Percentiles rank a stretch among this genome's conserved stretches.
Conservation (phyloP, 2,329 filamentous ascomycete genomes). For the Colletotrichum sidae region DNA sequence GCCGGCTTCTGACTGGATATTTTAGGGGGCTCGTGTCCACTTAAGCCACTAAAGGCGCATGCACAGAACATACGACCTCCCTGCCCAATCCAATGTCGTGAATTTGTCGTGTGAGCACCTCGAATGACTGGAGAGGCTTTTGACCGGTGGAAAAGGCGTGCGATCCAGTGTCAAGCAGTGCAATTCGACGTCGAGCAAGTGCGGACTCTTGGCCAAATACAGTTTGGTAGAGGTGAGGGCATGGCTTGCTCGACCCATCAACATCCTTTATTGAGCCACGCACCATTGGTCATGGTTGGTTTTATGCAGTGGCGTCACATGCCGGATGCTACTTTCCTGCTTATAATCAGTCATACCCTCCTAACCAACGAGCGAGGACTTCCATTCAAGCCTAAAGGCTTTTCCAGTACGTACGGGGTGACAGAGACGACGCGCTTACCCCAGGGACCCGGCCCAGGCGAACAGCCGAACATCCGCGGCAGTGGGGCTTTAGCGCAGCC, state of each 20-base stretch:
- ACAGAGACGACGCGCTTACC: constrained; percentile 23
- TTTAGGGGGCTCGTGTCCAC: constrained; percentile 30
- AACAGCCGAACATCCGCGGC: constrained; percentile 7
- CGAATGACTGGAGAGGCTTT: constrained; percentile 22
- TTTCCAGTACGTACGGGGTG: background rate
- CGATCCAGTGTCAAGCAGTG: constrained; percentile 1
- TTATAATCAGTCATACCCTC: no score
- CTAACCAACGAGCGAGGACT: no score
- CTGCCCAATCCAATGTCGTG: constrained; percentile 28
- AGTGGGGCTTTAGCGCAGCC: constrained; percentile 19
- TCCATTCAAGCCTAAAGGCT: background rate
- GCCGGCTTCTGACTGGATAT: constrained; percentile 31
- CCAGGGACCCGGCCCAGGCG: background rate
- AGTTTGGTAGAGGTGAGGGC: no score
- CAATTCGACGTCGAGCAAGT: background rate
- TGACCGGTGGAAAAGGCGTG: constrained; percentile 1
- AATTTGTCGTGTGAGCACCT: constrained; percentile 34
- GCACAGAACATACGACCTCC: constrained; percentile 29
- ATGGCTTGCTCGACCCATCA: no score
- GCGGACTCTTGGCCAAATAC: background rate
- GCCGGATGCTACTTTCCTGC: no score
- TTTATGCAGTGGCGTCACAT: no score
- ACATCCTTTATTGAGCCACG: no score
- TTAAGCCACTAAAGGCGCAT: constrained; percentile 34
- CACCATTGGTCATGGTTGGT: no score